Conservation (phyloP, 2,329 filamentous ascomycete genomes). For the Septoria petroselini region DNA sequence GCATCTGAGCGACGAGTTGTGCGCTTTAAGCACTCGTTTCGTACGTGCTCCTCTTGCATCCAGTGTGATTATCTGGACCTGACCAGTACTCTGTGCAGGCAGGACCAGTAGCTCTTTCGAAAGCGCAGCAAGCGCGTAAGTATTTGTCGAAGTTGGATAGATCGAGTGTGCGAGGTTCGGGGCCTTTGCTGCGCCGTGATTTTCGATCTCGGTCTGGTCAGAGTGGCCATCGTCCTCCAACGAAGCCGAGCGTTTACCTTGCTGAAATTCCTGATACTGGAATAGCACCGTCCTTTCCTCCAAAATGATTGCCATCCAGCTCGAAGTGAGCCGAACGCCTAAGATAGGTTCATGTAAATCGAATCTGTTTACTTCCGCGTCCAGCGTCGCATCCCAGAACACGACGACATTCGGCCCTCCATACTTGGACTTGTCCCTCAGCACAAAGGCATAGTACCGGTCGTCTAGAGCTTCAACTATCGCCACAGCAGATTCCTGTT, state of each 20-base stretch:
- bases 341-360: constrained; percentile 77
- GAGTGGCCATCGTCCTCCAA: constrained; percentile 36
- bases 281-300: constrained; percentile 34
- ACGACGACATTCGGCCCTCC: constrained; percentile 33
- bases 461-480: constrained; percentile 38
- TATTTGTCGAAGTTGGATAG: constrained; percentile 85
- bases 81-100: constrained; percentile 80
- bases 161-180: constrained; percentile 49
- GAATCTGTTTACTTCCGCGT: constrained; percentile 70
- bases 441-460: constrained; percentile 77
- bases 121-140: constrained; percentile 74
- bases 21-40: constrained; percentile 90
- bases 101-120: constrained; percentile 73
- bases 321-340: constrained; percentile 71
- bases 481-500: constrained; percentile 27
- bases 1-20: constrained; percentile 73
- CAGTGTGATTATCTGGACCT: constrained; percentile 83
- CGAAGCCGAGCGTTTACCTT: constrained; percentile 47
- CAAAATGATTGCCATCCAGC: constrained; percentile 75
- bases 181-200: constrained; percentile 12
- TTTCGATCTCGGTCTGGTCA: constrained; percentile 4
- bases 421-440: constrained; percentile 62
- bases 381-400: constrained; percentile 86
- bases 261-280: constrained; percentile 31
- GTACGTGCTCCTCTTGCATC: constrained; percentile 59